Evolutionary conservation across 2,329 filamentous ascomycete species (phyloP).

Genomic region (Aureobasidium sp.): DNA sequence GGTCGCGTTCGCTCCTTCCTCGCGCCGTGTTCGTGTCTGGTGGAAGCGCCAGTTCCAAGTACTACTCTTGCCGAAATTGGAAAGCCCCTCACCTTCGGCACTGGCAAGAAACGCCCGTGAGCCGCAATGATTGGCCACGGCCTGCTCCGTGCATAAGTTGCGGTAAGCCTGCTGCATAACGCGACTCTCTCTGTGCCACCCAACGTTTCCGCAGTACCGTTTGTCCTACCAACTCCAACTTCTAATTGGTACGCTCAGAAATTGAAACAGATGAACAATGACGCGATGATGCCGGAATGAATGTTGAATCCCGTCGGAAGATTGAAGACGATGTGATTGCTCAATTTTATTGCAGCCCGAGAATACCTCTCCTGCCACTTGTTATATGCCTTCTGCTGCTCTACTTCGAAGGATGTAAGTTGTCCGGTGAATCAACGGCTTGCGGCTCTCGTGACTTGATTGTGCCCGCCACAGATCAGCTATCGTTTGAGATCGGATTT

Average conservation of each 20-base stretch:
- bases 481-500: background rate
- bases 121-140: background rate
- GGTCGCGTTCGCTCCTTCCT: conserved; percentile 12
- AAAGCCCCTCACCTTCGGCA: background rate
- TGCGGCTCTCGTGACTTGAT: background rate
- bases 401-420: background rate
- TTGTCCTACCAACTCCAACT: conserved; percentile 12
- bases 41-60: background rate
- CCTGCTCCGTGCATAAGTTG: conserved; percentile 1
- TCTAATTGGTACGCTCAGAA: background rate
- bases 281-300: background rate
- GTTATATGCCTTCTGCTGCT: background rate
- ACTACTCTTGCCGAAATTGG: conserved; percentile 10
- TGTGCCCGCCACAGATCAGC: background rate
- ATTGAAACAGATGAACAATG: background rate
- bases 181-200: background rate
- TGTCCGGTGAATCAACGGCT: background rate
- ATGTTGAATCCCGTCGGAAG: background rate
- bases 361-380: background rate
- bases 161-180: background rate
- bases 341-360: background rate
- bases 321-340: background rate
- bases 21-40: conserved; percentile 3
- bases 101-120: background rate
- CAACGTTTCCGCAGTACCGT: conserved; percentile 1